A percentile compares a stretch with the other conserved stretches of the same genome.
Conservation (phyloP, 164 flowering plant genomes). For the Berberis vulgaris region DNA sequence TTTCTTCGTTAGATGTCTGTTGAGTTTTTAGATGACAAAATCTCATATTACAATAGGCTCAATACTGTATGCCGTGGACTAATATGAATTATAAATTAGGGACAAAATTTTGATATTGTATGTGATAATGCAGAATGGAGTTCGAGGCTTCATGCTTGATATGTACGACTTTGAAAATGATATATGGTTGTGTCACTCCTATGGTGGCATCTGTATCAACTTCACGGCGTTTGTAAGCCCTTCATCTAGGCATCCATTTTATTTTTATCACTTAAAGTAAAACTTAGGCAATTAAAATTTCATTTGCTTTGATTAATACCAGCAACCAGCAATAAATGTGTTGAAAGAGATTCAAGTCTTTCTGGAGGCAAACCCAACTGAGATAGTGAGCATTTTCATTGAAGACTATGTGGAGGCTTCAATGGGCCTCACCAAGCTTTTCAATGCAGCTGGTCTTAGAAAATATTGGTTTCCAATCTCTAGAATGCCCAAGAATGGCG, state of each 20-base stretch:
- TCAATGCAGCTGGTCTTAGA: conserved; percentile 63
- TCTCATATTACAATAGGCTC: too few relatives aligned
- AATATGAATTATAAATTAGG: too few relatives aligned
- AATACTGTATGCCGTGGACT: too few relatives aligned
- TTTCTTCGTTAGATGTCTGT: too few relatives aligned
- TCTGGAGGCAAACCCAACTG: conserved; percentile 49
- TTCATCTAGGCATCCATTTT: neutral
- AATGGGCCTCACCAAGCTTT: conserved; percentile 61
- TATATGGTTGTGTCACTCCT: conserved; percentile 87
- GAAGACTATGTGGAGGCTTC: conserved; percentile 81
- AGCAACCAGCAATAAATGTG: conserved; percentile 71
- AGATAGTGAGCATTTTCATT: conserved; percentile 63
- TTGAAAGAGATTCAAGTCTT: conserved; percentile 29
- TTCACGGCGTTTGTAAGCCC: conserved; percentile 77
- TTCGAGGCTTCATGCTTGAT: conserved; percentile 81
- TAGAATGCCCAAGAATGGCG: conserved; percentile 73
- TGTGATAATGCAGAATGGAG: conserved; percentile 64
- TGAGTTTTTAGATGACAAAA: too few relatives aligned
- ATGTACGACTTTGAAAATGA: conserved; percentile 74
- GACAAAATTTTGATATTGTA: too few relatives aligned
- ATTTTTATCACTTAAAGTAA: neutral
- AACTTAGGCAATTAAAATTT: neutral
- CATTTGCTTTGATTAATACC: conserved; percentile 5
- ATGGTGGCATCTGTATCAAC: conserved; percentile 60
- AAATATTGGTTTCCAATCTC: conserved; percentile 80